phyloP scores from a whole-genome alignment of 495 filamentous ascomycete genomes.

The Mytilinidion resinicola region DNA sequence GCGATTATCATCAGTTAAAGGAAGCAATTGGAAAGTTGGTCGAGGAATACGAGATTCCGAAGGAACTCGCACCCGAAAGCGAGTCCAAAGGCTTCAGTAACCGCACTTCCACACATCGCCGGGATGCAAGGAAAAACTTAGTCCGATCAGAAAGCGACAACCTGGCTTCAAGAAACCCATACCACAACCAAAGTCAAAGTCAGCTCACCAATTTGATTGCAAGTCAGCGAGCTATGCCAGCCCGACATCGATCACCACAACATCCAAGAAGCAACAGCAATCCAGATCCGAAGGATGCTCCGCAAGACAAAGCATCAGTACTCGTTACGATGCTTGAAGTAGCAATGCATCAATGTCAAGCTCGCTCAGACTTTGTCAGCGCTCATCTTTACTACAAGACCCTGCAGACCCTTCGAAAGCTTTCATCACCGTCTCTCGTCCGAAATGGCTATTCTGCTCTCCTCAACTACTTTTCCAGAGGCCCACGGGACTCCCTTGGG shows the following conservation, averaged over 20 bases:
- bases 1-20: slow-evolving; percentile 76
- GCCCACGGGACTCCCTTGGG: slow-evolving; percentile 60
- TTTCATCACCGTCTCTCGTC: slow-evolving; percentile 57
- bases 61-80: slow-evolving; percentile 48
- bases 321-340: slow-evolving; percentile 64
- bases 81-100: slow-evolving; percentile 58
- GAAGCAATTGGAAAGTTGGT: slow-evolving; percentile 76
- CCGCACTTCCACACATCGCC: slow-evolving; percentile 47
- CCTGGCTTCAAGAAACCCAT: slow-evolving; percentile 29
- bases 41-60: slow-evolving; percentile 69
- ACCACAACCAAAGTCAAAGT: slow-evolving; percentile 34
- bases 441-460: slow-evolving; percentile 60
- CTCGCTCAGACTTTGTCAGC: slow-evolving; percentile 62
- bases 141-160: slow-evolving; percentile 12
- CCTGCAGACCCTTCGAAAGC: slow-evolving; percentile 53
- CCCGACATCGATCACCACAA: slow-evolving; percentile 29
- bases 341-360: slow-evolving; percentile 58
- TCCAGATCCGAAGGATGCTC: slow-evolving; percentile 16
- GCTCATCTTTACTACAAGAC: slow-evolving; percentile 67
- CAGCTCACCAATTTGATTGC: slow-evolving; percentile 31
- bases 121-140: slow-evolving; percentile 9
- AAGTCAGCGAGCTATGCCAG: slow-evolving; percentile 19
- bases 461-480: slow-evolving; percentile 64
- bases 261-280: slow-evolving; percentile 31
- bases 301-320: slow-evolving; percentile 42